phyloP scores from a whole-genome alignment of 495 filamentous ascomycete species.

The Penicillium canescens region DNA sequence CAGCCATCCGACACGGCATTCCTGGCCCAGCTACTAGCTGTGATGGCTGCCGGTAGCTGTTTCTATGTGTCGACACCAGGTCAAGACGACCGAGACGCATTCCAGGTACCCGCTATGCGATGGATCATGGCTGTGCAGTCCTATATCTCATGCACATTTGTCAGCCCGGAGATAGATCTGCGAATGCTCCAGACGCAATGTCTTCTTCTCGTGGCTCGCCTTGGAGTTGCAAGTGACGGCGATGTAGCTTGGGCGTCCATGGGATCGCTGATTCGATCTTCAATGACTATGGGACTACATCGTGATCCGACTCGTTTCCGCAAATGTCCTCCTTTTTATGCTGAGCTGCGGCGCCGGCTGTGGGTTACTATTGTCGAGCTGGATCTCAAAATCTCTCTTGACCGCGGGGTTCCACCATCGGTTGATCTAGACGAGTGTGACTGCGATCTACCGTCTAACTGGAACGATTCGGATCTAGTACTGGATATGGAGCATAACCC shows the following conservation, averaged over 20 bases:
- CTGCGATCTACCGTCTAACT: slow-evolving; percentile 55
- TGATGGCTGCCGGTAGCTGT: slow-evolving; percentile 54
- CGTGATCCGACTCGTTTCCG: slow-evolving; percentile 56
- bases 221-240: slow-evolving; percentile 49
- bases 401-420: slow-evolving; percentile 53
- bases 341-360: slow-evolving; percentile 57
- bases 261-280: slow-evolving; percentile 54
- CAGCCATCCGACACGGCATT: slow-evolving; percentile 32
- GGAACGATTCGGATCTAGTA: slow-evolving; percentile 56
- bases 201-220: slow-evolving; percentile 54
- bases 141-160: slow-evolving; percentile 53
- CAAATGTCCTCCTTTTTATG: slow-evolving; percentile 41
- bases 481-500: slow-evolving; percentile 40
- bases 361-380: slow-evolving; percentile 67
- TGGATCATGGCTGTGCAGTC: slow-evolving; percentile 60
- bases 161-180: slow-evolving; percentile 52
- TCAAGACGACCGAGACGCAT: slow-evolving; percentile 21
- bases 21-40: slow-evolving; percentile 52
- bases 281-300: slow-evolving; percentile 61
- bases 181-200: slow-evolving; percentile 55
- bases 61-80: slow-evolving; percentile 32
- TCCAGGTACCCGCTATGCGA: slow-evolving; percentile 35
- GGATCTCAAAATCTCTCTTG: slow-evolving; percentile 55
- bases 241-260: slow-evolving; percentile 58
- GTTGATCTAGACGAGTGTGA: slow-evolving; percentile 47